phyloP scores from a whole-genome alignment of 75 land plant species.

The Ceratopteris richardii region DNA sequence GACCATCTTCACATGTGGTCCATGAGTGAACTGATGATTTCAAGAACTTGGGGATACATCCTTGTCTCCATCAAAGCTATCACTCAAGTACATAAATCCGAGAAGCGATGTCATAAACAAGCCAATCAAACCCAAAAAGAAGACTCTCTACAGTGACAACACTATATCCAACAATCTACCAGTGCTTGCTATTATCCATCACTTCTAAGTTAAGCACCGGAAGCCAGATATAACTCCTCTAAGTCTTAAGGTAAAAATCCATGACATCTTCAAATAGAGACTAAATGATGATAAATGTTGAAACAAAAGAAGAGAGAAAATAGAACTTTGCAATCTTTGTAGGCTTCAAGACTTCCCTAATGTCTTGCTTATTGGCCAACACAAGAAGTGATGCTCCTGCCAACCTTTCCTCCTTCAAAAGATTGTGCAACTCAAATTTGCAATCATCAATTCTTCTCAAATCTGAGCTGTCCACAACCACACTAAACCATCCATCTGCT shows the following conservation, averaged over 20 bases:
- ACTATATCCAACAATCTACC: constrained; percentile 90
- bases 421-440: constrained; percentile 72
- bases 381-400: constrained; percentile 87
- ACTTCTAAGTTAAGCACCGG: constrained; percentile 76
- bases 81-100: constrained; percentile 88
- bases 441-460: constrained; percentile 84
- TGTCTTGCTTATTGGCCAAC: constrained; percentile 94
- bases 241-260: not conserved
- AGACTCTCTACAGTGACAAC: constrained; percentile 91
- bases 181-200: constrained; percentile 91
- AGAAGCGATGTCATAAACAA: constrained; percentile 91
- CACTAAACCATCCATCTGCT: constrained; percentile 95
- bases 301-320: not conserved
- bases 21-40: too few relatives aligned
- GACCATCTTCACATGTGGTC: too few relatives aligned
- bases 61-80: too few relatives aligned
- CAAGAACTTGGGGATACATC: too few relatives aligned
- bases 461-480: constrained; percentile 98
- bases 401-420: too few relatives aligned
- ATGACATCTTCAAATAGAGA: too few relatives aligned
- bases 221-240: too few relatives aligned
- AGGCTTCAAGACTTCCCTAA: constrained; percentile 80
- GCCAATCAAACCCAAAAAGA: constrained; percentile 93
- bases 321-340: constrained; percentile 76
- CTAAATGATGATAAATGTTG: not conserved